Percentiles rank a stretch among this genome's conserved stretches.
phyloP scores from a whole-genome alignment of 2,329 filamentous ascomycete species.

The Daldinia sp. region DNA sequence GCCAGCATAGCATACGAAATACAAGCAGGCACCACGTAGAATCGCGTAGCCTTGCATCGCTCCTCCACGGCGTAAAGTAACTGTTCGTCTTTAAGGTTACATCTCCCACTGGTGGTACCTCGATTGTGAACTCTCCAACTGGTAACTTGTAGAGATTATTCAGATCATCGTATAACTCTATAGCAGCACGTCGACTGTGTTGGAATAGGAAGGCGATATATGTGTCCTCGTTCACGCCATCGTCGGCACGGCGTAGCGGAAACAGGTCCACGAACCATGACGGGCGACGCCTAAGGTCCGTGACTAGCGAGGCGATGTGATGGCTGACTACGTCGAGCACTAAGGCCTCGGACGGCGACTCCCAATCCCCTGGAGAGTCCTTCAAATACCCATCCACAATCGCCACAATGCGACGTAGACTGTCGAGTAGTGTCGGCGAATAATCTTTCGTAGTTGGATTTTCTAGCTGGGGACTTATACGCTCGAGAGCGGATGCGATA shows the following conservation, averaged over 20 bases:
- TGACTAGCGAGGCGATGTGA: conserved; percentile 13
- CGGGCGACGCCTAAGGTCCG: conserved; percentile 11
- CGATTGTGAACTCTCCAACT: background rate
- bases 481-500: conserved; percentile 1
- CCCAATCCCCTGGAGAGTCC: background rate
- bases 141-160: background rate
- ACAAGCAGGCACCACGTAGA: conserved; percentile 64
- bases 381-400: conserved; percentile 2
- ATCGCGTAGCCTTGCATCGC: conserved; percentile 28
- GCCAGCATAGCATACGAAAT: conserved; percentile 67
- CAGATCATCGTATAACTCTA: background rate
- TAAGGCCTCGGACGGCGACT: conserved; percentile 7
- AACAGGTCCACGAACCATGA: conserved; percentile 14
- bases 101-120: background rate
- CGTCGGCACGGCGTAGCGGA: conserved; percentile 6
- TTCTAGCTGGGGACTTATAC: background rate
- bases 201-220: conserved; percentile 15
- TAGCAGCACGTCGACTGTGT: conserved; percentile 1
- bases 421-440: conserved; percentile 7
- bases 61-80: conserved; percentile 17
- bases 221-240: conserved; percentile 8
- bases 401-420: conserved; percentile 1
- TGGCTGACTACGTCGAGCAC: conserved; percentile 15
- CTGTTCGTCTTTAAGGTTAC: background rate
- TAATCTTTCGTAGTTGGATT: conserved; percentile 4